These are phyloP conservation scores for Phytophthora niederhauseri DNA, from an alignment of 352 stramenopile genomes.

Conservation along the genomic window DNA sequence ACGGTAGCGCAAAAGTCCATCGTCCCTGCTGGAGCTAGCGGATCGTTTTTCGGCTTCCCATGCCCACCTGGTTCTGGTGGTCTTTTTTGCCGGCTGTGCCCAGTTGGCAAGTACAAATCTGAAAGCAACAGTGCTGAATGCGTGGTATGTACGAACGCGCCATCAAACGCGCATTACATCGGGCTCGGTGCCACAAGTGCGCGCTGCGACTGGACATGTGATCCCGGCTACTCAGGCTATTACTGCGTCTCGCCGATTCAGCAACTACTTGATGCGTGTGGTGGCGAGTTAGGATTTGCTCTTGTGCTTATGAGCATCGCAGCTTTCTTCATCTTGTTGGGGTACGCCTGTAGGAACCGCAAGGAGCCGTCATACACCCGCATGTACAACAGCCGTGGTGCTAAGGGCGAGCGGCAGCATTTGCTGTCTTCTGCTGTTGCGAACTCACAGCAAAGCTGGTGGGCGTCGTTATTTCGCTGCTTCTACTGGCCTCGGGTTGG, in stretches of 20 bases:
- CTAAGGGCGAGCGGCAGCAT: conserved; percentile 68
- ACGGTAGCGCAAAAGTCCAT: conserved; percentile 28
- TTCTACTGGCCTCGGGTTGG: conserved; percentile 79
- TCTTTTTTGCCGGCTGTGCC: conserved; percentile 71
- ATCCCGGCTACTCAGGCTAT: conserved; percentile 77
- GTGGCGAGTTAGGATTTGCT: conserved; percentile 74
- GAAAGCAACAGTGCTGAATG: conserved; percentile 85
- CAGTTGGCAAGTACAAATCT: conserved; percentile 70
- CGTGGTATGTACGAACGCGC: conserved; percentile 60
- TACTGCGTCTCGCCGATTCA: conserved; percentile 78
- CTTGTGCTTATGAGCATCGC: conserved; percentile 73
- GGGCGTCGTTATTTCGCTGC: conserved; percentile 60
- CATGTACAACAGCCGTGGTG: conserved; percentile 52
- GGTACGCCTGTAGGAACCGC: conserved; percentile 70
- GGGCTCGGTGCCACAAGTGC: conserved; percentile 49
- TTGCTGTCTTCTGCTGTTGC: conserved; percentile 63
- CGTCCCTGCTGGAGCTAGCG: conserved; percentile 48
- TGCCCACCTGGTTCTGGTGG: conserved; percentile 75
- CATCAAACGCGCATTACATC: conserved; percentile 73
- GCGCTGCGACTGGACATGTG: conserved; percentile 71
- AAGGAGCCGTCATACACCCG: conserved; percentile 69
- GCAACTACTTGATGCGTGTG: conserved; percentile 76
- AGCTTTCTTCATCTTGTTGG: conserved; percentile 72
- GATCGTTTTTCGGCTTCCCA: conserved; percentile 82
- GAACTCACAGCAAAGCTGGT: conserved; percentile 59